Conservation (phyloP, 371 early-diverging fungal genomes). For the Zopfochytrium polystomum region DNA sequence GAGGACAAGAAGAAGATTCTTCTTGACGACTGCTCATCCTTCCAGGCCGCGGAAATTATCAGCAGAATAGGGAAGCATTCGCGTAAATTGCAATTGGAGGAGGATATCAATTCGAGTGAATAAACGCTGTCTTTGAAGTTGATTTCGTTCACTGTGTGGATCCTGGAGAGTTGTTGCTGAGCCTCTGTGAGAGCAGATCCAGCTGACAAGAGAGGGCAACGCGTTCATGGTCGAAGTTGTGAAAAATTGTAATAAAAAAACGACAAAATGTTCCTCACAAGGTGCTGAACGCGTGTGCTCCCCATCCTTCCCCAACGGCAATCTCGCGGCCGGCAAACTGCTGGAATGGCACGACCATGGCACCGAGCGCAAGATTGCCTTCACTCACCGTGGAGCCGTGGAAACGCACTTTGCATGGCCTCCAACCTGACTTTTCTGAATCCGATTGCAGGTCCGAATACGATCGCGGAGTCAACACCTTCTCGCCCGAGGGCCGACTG, state of each 20-base stretch:
- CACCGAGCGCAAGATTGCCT: neutral
- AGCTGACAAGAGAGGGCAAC: neutral
- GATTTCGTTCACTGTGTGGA: too few species aligned
- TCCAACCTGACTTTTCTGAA: neutral
- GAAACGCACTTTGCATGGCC: neutral
- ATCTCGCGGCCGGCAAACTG: neutral
- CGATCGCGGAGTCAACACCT: slow-evolving; percentile 98
- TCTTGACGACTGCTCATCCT: slow-evolving; percentile 2
- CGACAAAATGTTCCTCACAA: slow-evolving; percentile 1
- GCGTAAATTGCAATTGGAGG: slow-evolving; percentile 22
- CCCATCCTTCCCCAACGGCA: slow-evolving; percentile 7
- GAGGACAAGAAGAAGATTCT: slow-evolving; percentile 21
- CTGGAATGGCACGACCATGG: neutral
- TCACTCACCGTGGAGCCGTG: neutral
- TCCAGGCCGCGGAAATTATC: slow-evolving; percentile 19
- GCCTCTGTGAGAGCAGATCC: neutral
- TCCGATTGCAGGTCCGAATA: slow-evolving; percentile 67
- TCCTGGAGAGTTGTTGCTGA: too few species aligned
- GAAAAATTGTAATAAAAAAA: neutral
- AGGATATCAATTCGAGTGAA: slow-evolving; percentile 17
- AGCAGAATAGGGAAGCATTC: slow-evolving; percentile 20
- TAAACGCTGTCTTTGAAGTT: too few species aligned
- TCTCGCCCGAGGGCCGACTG: slow-evolving; percentile 97
- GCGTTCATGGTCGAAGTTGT: neutral
- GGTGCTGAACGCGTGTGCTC: slow-evolving; percentile 2